A percentile compares a stretch with the other conserved stretches of the same genome.
phyloP scores from a whole-genome alignment of 202 grass and related monocot species.

The Eragrostis tef region DNA sequence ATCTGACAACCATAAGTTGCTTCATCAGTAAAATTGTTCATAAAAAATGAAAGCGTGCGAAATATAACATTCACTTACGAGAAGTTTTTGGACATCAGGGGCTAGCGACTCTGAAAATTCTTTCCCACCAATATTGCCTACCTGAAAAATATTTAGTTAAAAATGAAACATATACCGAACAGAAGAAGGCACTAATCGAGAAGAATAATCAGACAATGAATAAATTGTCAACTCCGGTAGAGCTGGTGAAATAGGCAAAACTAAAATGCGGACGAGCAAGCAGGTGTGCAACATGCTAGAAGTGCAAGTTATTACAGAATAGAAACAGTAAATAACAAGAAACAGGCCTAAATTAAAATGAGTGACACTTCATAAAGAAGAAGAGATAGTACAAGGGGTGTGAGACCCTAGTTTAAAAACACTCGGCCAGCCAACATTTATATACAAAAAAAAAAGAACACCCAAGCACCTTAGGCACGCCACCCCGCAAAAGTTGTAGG shows the following conservation, averaged over 20 bases:
- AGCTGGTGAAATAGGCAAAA: constrained; percentile 14
- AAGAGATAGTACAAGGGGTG: too few species aligned
- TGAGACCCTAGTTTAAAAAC: too few species aligned
- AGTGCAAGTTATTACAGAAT: background rate
- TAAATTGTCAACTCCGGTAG: background rate
- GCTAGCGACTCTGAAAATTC: constrained; percentile 99
- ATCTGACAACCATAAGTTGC: constrained; percentile 60
- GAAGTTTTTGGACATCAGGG: constrained; percentile 95
- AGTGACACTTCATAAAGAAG: too few species aligned
- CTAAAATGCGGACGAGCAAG: background rate
- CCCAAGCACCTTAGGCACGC: too few species aligned
- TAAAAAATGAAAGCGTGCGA: constrained; percentile 31
- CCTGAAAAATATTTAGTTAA: constrained; percentile 63
- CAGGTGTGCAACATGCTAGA: background rate
- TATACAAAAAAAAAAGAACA: too few species aligned
- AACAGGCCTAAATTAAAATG: too few species aligned
- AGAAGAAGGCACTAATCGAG: background rate
- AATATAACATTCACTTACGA: constrained; percentile 61
- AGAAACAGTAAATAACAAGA: constrained; percentile 13
- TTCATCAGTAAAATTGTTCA: constrained; percentile 32
- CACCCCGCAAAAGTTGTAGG: too few species aligned
- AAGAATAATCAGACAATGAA: background rate
- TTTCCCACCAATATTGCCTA: constrained; percentile 99
- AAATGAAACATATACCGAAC: constrained; percentile 20
- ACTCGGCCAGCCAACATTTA: too few species aligned